Conservation (phyloP, 164 flowering plant species). For the Chloranthus sessilifolius region DNA sequence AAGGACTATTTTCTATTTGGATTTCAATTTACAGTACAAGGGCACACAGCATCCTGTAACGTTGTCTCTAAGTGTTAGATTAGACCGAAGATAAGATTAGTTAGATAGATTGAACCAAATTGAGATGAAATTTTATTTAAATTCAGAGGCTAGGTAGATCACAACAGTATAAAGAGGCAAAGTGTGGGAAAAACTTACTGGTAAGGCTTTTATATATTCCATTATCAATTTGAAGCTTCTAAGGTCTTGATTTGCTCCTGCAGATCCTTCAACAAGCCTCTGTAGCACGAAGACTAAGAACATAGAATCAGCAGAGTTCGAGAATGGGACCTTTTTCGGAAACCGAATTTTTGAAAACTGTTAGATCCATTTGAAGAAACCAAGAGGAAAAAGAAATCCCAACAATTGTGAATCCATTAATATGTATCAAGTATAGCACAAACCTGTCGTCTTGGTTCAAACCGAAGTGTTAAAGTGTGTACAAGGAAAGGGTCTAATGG, state of each 20-base stretch:
- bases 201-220: constrained; percentile 92
- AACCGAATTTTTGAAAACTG: constrained; percentile 1
- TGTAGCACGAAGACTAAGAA: constrained; percentile 22
- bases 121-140: no score
- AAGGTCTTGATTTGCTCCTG: constrained; percentile 57
- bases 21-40: no score
- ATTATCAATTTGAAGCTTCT: constrained; percentile 80
- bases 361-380: background rate
- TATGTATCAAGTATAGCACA: constrained; percentile 2
- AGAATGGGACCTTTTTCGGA: background rate
- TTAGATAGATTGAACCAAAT: no score
- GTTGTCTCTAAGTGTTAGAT: no score
- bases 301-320: background rate
- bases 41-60: no score
- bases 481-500: constrained; percentile 95
- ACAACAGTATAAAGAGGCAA: no score
- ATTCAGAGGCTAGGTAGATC: no score
- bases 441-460: constrained; percentile 98
- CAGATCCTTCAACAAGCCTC: constrained; percentile 61
- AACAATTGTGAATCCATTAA: background rate
- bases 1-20: no score
- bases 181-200: constrained; percentile 46
- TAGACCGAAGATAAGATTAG: no score
- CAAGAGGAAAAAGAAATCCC: background rate
- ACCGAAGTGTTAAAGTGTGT: constrained; percentile 88